Percentiles rank a stretch among this genome's conserved stretches.
These are phyloP conservation scores for Wickerhamiella alocasiicola DNA, from an alignment of 805 yeast genomes.

Conservation along the genomic window DNA sequence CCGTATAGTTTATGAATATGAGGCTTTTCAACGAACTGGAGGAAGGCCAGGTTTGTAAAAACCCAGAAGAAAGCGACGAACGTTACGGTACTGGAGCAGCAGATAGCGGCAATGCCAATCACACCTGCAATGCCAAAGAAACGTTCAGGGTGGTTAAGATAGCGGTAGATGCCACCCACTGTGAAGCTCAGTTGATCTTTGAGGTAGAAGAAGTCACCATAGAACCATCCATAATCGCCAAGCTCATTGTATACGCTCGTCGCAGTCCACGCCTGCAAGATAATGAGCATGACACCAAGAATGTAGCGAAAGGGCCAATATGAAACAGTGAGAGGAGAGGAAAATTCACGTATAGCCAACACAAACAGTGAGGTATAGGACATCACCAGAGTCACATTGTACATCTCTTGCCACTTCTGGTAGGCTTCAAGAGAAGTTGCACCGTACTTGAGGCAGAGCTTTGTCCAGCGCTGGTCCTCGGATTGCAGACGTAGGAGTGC, in stretches of 20 bases:
- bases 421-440: slow-evolving; percentile 52
- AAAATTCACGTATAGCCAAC: slow-evolving; percentile 23
- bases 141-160: slow-evolving; percentile 73
- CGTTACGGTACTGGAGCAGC: slow-evolving; percentile 36
- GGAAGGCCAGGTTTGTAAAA: slow-evolving; percentile 48
- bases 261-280: slow-evolving; percentile 58
- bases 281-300: slow-evolving; percentile 42
- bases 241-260: slow-evolving; percentile 54
- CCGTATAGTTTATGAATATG: slow-evolving; percentile 73
- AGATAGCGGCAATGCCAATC: slow-evolving; percentile 57
- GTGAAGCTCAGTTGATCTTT: slow-evolving; percentile 45
- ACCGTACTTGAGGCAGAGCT: slow-evolving; percentile 50
- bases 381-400: slow-evolving; percentile 39
- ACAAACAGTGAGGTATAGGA: slow-evolving; percentile 43
- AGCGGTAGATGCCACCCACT: slow-evolving; percentile 70
- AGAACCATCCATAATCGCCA: slow-evolving; percentile 83
- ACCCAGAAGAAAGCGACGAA: slow-evolving; percentile 55
- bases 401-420: slow-evolving; percentile 60
- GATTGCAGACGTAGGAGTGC: slow-evolving; percentile 47
- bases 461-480: slow-evolving; percentile 48
- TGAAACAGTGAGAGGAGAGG: slow-evolving; percentile 20
- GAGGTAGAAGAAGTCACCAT: slow-evolving; percentile 63
- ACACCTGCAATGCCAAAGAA: slow-evolving; percentile 65
- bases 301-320: slow-evolving; percentile 42
- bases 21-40: slow-evolving; percentile 61